Conservation (phyloP, 495 filamentous ascomycete genomes). For the Penicillium desertorum region DNA sequence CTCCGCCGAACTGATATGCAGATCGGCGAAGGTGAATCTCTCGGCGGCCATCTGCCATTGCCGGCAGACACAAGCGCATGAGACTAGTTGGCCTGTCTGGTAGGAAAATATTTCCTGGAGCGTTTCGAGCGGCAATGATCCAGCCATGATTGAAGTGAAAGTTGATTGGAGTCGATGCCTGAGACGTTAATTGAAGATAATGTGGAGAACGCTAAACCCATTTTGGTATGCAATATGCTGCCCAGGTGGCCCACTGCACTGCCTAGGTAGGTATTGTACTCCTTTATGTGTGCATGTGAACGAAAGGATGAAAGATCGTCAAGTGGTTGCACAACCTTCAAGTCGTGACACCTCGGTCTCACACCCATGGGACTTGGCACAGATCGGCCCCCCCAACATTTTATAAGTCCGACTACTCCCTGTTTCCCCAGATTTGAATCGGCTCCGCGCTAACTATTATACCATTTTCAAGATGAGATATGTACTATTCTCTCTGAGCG, state of each 20-base stretch:
- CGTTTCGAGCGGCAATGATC: background rate
- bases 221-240: slow-evolving; percentile 26
- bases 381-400: background rate
- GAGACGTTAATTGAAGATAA: background rate
- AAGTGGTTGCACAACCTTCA: background rate
- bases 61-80: slow-evolving; percentile 1
- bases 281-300: slow-evolving; percentile 13
- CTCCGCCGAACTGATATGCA: background rate
- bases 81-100: background rate
- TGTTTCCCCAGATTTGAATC: background rate
- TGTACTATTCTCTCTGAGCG: slow-evolving; percentile 43
- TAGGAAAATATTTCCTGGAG: background rate
- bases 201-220: slow-evolving; percentile 12
- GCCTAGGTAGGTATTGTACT: background rate
- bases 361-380: background rate
- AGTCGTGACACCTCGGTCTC: slow-evolving; percentile 7
- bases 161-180: background rate
- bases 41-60: background rate
- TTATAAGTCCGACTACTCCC: background rate
- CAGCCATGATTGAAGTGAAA: slow-evolving; percentile 1
- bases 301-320: background rate
- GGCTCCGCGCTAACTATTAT: background rate
- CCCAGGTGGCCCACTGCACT: no score
- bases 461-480: slow-evolving; percentile 27
- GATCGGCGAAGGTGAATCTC: background rate